Evolutionary conservation across 176 grass and related monocot species (phyloP).

Genomic region (Hordeum marinum): DNA sequence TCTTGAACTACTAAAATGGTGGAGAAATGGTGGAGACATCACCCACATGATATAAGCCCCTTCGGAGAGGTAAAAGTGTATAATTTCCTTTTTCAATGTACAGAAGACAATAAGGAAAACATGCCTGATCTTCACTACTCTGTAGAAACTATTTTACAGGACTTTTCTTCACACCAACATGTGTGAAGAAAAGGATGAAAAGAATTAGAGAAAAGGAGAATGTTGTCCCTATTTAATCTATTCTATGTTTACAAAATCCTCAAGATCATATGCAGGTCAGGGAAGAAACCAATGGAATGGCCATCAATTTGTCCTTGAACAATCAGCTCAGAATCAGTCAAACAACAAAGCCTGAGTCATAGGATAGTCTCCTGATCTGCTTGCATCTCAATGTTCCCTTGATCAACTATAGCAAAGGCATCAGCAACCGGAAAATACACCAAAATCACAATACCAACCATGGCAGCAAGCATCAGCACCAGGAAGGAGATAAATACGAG

Average conservation of each 20-base stretch:
- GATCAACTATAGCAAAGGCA: constrained; percentile 57
- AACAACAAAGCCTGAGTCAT: constrained; percentile 5
- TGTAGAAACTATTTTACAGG: constrained; percentile 29
- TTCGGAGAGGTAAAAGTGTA: not conserved
- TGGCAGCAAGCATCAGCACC: constrained; percentile 65
- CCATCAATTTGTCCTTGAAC: not conserved
- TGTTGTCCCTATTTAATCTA: constrained; percentile 12
- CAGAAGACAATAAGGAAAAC: not conserved
- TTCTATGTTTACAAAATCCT: constrained; percentile 41
- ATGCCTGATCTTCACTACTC: constrained; percentile 21
- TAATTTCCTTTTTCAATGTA: constrained; percentile 5
- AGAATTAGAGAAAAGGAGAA: not conserved
- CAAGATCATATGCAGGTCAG: not conserved
- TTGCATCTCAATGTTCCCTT: constrained; percentile 60
- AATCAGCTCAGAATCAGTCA: not conserved
- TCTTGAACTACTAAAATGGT: not conserved
- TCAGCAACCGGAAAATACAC: constrained; percentile 86
- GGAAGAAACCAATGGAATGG: not conserved
- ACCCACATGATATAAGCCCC: constrained; percentile 1
- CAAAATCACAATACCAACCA: constrained; percentile 69
- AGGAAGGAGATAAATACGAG: constrained; percentile 81
- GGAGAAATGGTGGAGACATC: not conserved
- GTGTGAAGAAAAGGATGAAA: not conserved
- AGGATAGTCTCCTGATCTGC: not conserved
- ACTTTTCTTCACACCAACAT: constrained; percentile 11